Evolutionary conservation across 129 eudicot genomes (phyloP).

Genomic region (Apium graveolens): DNA sequence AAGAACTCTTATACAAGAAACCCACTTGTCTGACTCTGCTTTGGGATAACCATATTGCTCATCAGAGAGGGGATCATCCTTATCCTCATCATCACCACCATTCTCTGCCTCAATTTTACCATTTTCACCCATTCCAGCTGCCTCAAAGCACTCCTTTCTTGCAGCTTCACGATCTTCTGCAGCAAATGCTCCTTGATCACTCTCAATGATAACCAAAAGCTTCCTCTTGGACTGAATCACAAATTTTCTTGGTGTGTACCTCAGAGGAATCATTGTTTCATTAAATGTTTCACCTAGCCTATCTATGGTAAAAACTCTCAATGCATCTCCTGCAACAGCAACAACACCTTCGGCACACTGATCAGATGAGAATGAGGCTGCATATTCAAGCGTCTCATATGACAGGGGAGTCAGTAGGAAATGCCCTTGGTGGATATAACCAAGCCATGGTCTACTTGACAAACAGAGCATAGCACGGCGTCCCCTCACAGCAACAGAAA

Average conservation of each 20-base stretch:
- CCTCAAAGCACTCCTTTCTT: constrained; percentile 77
- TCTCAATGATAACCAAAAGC: constrained; percentile 76
- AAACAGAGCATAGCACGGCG: constrained; percentile 93
- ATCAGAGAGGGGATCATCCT: constrained; percentile 74
- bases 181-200: constrained; percentile 90
- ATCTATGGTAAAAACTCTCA: constrained; percentile 88
- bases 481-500: constrained; percentile 80
- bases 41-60: constrained; percentile 98
- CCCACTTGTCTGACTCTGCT: constrained; percentile 91
- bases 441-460: constrained; percentile 99
- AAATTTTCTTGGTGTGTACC: constrained; percentile 96
- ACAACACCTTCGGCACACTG: constrained; percentile 99
- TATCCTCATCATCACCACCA: constrained; percentile 81
- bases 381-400: constrained; percentile 84
- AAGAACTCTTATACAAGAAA: constrained; percentile 91
- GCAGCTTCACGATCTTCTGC: constrained; percentile 96
- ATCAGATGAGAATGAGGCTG: constrained; percentile 94
- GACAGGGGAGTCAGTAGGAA: constrained; percentile 90
- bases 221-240: constrained; percentile 85
- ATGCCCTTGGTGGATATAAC: constrained; percentile 95
- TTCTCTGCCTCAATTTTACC: constrained; percentile 78
- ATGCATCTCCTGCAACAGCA: constrained; percentile 96
- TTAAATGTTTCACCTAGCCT: constrained; percentile 94
- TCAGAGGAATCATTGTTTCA: constrained; percentile 82
- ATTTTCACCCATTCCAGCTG: constrained; percentile 78